Evolutionary conservation across 176 grass and related monocot genomes (phyloP).

Genomic region (Aegilops tauschii): DNA sequence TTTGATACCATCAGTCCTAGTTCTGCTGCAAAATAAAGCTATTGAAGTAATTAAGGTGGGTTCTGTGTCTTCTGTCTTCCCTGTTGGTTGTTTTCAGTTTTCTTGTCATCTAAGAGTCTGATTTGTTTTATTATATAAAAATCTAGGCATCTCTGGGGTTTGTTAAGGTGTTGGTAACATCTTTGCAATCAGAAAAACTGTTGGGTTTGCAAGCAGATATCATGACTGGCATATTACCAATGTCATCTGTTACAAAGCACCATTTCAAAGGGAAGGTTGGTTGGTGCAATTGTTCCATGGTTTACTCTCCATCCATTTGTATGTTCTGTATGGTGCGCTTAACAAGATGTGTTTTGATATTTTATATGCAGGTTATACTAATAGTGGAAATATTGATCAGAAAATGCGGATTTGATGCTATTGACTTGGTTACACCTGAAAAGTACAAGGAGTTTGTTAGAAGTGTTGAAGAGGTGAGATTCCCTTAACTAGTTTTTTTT

Average conservation of each 20-base stretch:
- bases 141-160: conserved; percentile 88
- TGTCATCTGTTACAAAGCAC: conserved; percentile 65
- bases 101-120: conserved; percentile 7
- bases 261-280: conserved; percentile 94
- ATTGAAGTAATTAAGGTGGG: conserved; percentile 88
- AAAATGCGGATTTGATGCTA: conserved; percentile 79
- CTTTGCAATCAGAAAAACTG: conserved; percentile 70
- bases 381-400: conserved; percentile 93
- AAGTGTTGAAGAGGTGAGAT: conserved; percentile 54
- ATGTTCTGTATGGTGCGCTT: conserved; percentile 2
- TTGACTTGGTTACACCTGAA: conserved; percentile 58
- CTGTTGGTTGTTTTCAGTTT: conserved; percentile 17
- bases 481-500: background rate
- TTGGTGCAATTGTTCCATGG: background rate
- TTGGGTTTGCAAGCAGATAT: conserved; percentile 69
- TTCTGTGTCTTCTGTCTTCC: background rate
- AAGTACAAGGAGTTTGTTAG: conserved; percentile 79
- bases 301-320: conserved; percentile 4
- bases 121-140: conserved; percentile 13
- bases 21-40: conserved; percentile 86
- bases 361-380: conserved; percentile 60
- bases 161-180: conserved; percentile 94
- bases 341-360: background rate
- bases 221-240: conserved; percentile 67
- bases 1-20: conserved; percentile 80